Evolutionary conservation across 2,329 filamentous ascomycete genomes (phyloP), one percentile per base, ranked within the genome.

Genomic region (Trichoderma arundinaceum): DNA sequence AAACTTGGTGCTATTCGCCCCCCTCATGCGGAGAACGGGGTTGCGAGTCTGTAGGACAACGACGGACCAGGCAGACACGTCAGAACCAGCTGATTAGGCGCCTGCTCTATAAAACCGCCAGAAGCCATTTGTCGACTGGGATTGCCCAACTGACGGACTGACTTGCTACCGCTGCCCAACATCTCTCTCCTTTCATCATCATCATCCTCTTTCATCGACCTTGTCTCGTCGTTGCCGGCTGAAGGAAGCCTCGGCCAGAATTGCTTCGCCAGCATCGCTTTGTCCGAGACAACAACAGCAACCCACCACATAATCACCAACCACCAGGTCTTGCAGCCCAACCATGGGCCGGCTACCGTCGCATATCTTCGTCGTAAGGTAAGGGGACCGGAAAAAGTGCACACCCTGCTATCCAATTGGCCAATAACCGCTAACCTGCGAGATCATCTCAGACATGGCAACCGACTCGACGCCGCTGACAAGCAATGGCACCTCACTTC

Each of bases 401-500:
- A 28, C 15, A 32, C 9, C 8, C 12, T 10, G 44, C 41, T 10
- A 41, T 35, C 10, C 38, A 46, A 53, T 46, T 22, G 56, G 15
- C 35, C 38, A 61, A 17, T 46, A 22, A n/a, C 46, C 35, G 10
- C 65, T 64, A 54, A 67, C 46, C 22, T 54, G 32, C 4, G 33
- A 7, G 28, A 44, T 13, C 43, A 33, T 54, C 35, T n/a, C 66
- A 89, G 95, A 79, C 95, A 99, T 78, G 95, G 95, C 74, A 92
- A 94, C 72, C 90, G 95, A 71, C 89, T 99, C 66, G 95, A 99
- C 77, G 92, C 92, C 64, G 93, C 94, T 68, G 94, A 99, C 83
- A 93, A 94, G 76, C 88, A 92, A 77, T 99, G 95, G 95, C 92
- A 97, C 77, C 85, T 97, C 63, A 91, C 91, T 35, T 97, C 95